phyloP scores from a whole-genome alignment of 257 asterid genomes.

The Solanum sitiens region DNA sequence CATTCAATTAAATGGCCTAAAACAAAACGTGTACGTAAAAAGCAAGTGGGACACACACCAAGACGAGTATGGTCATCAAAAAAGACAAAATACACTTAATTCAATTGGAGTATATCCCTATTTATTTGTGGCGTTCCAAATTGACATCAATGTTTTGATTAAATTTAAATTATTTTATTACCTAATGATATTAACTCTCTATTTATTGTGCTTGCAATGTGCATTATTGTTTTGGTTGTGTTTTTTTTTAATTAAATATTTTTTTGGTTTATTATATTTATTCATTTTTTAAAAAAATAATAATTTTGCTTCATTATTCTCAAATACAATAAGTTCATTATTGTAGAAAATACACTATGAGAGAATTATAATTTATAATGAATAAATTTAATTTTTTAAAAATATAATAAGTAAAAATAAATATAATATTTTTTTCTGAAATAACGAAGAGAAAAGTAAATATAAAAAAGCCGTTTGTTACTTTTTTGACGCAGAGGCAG shows the following conservation, averaged over 20 bases:
- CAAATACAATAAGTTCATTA: too few relatives aligned
- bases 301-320: too few relatives aligned
- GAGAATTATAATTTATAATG: too few relatives aligned
- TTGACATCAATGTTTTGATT: rapidly evolving
- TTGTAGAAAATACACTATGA: not conserved
- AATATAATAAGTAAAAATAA: too few relatives aligned
- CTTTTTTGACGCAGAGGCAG: not conserved
- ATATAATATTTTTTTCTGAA: too few relatives aligned
- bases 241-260: not conserved
- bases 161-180: too few relatives aligned
- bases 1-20: not conserved
- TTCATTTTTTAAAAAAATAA: too few relatives aligned
- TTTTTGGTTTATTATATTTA: too few relatives aligned
- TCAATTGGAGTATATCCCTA: not conserved
- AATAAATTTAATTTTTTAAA: too few relatives aligned
- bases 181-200: too few relatives aligned
- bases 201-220: not conserved
- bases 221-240: too few relatives aligned
- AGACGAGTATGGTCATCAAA: not conserved
- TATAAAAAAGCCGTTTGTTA: not conserved
- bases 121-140: too few relatives aligned
- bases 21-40: not conserved
- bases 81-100: not conserved
- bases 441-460: not conserved
- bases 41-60: not conserved